These are phyloP conservation scores for Acanthochlamys bracteata DNA, from an alignment of 106 monocot genomes.

Conservation along the genomic window DNA sequence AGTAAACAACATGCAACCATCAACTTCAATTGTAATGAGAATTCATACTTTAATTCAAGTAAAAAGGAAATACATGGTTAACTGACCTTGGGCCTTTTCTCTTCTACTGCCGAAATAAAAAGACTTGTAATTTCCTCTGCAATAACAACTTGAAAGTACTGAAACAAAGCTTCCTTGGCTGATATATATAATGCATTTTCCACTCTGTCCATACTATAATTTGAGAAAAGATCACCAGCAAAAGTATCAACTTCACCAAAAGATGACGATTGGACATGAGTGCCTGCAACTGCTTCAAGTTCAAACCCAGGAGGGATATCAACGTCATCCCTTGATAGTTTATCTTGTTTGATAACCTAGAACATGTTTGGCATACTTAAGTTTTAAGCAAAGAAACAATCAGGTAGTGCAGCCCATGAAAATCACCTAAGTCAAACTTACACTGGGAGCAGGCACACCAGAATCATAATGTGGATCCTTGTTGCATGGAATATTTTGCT, in stretches of 20 bases:
- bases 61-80: neutral
- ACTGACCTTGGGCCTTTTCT: conserved; percentile 25
- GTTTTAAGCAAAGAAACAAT: neutral
- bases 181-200: conserved; percentile 56
- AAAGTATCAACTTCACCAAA: conserved; percentile 5
- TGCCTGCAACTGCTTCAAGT: conserved; percentile 15
- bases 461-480: conserved; percentile 10
- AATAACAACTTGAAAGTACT: conserved; percentile 58
- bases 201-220: conserved; percentile 10
- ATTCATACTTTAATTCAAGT: too few species aligned
- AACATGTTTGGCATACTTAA: neutral
- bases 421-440: conserved; percentile 1
- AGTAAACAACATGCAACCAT: too few species aligned
- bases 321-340: conserved; percentile 20
- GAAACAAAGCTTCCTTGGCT: conserved; percentile 44
- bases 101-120: conserved; percentile 26
- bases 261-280: neutral
- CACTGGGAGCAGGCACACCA: neutral
- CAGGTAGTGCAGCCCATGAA: neutral
- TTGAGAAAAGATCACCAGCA: conserved; percentile 4
- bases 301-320: conserved; percentile 96
- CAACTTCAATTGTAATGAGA: too few species aligned
- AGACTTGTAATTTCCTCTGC: conserved; percentile 49
- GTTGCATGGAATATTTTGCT: conserved; percentile 1
- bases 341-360: conserved; percentile 16